Evolutionary conservation across 192 early-diverging fungal genomes (phyloP), one percentile per base, ranked within the genome.

Genomic region (Rhizophagus sp.): DNA sequence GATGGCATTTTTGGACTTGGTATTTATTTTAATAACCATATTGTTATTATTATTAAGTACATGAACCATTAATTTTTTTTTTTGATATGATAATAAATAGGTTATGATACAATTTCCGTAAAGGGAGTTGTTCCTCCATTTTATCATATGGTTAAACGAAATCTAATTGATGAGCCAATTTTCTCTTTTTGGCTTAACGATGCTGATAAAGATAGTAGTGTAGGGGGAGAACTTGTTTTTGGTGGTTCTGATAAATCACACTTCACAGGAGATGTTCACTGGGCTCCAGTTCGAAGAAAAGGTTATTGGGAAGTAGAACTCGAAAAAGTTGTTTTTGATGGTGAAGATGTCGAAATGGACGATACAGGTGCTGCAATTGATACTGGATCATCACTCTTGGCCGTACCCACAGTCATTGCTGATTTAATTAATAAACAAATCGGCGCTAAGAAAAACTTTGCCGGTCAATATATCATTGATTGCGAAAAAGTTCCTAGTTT

Each of bases 291-390:
- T 75, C 88, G 90, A 61, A 93, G 96, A 81, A 96, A 96, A 86
- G 97, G 91, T 1, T 99, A 99, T 88, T 99, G 98, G 98, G 98
- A 99, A 86, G 95, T 98, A 65, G 91, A 92, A 39, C 85, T 99
- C 22, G 87, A 93, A 75, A 88, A 91, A 77, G 89, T 96, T 67
- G 89, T 85, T 66, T 90, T 98, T 78, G 96, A 92, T 76, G 94
- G 92, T 61, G 90, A 93, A n/a, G 87, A 91, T 33, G 82, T 96
- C 76, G 81, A 90, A 39, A 44, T 97, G 50, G 88, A 88, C 27
- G 84, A 86, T 71, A 85, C 87, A 5, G 91, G 92, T 25, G 95
- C 96, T 12, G 96, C 95, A 36, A 97, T 98, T 79, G 96, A 98
- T 83, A 97, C 97, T 12, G 96, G 96, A 4, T 90, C 94, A 44